A percentile compares a stretch with the other conserved stretches of the same genome.
Conservation (phyloP, 106 monocot genomes). For the Ottelia alismoides region DNA sequence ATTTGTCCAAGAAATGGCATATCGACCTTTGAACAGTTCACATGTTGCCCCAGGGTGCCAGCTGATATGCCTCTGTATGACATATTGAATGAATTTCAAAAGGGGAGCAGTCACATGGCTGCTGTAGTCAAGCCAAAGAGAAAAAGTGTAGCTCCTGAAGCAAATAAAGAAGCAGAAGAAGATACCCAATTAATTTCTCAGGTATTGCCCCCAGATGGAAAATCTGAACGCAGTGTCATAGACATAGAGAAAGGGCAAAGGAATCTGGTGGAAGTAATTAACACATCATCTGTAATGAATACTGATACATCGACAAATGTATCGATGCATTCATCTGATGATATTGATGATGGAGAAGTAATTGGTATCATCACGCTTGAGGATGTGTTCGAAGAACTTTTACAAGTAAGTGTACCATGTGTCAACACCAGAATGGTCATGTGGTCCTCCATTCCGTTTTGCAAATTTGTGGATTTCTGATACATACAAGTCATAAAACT, state of each 20-base stretch:
- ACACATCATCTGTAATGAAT: constrained; percentile 10
- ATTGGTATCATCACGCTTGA: constrained; percentile 98
- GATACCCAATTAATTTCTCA: constrained; percentile 29
- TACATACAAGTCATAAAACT: no score
- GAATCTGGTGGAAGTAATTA: constrained; percentile 22
- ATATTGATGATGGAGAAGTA: constrained; percentile 89
- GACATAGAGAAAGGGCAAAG: constrained; percentile 45
- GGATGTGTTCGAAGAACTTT: constrained; percentile 98
- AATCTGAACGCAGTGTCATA: constrained; percentile 30
- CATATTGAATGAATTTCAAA: constrained; percentile 99
- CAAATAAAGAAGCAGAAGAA: constrained; percentile 19
- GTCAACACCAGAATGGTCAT: no score
- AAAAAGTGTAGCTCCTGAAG: constrained; percentile 24
- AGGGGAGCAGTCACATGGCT: constrained; percentile 99
- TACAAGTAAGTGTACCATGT: constrained; percentile 80
- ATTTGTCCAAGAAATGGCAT: no score
- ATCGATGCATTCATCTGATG: constrained; percentile 29
- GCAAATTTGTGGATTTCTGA: no score
- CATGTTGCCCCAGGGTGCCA: constrained; percentile 57
- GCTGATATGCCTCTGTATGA: constrained; percentile 98
- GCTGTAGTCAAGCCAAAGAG: constrained; percentile 80
- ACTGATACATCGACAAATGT: constrained; percentile 22
- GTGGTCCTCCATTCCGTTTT: no score
- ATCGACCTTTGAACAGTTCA: not conserved
- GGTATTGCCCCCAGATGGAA: constrained; percentile 36